These are phyloP conservation scores for Pinus taeda DNA, from an alignment of 75 land plant species.

Conservation along the genomic window DNA sequence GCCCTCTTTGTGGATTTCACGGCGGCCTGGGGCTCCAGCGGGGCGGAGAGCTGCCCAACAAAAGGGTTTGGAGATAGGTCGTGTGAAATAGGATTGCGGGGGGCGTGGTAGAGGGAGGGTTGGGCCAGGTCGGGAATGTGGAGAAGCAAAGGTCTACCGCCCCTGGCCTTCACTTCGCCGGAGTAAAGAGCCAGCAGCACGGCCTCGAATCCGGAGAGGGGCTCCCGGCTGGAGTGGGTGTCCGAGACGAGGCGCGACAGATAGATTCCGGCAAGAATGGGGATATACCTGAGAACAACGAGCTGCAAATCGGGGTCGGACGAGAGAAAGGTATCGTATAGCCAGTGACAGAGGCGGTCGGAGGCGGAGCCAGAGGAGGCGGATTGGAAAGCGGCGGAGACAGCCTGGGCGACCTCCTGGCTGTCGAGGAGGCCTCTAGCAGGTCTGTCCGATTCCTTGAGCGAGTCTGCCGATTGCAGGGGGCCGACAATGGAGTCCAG, in stretches of 20 bases:
- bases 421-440: conserved; percentile 75
- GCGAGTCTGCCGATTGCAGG: neutral
- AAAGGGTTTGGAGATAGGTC: neutral
- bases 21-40: conserved; percentile 86
- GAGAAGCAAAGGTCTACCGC: conserved; percentile 28
- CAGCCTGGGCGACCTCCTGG: conserved; percentile 39
- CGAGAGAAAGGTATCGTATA: conserved; percentile 85
- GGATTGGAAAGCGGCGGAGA: conserved; percentile 43
- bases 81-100: conserved; percentile 5
- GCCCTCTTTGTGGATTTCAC: conserved; percentile 94
- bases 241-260: conserved; percentile 22
- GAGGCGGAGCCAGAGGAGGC: conserved; percentile 75
- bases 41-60: conserved; percentile 52
- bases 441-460: conserved; percentile 87
- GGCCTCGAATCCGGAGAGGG: conserved; percentile 58
- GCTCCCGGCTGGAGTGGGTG: conserved; percentile 1
- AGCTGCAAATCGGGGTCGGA: conserved; percentile 40
- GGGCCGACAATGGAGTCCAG: conserved; percentile 7
- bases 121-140: conserved; percentile 6
- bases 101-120: conserved; percentile 29
- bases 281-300: conserved; percentile 38
- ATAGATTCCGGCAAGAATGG: conserved; percentile 41
- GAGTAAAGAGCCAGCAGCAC: conserved; percentile 47
- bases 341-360: conserved; percentile 94
- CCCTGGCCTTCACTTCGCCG: conserved; percentile 35